Percentiles rank a stretch among this genome's conserved stretches.
phyloP scores from a whole-genome alignment of 768 basidiomycete species.

The Termitomyces sp. region DNA sequence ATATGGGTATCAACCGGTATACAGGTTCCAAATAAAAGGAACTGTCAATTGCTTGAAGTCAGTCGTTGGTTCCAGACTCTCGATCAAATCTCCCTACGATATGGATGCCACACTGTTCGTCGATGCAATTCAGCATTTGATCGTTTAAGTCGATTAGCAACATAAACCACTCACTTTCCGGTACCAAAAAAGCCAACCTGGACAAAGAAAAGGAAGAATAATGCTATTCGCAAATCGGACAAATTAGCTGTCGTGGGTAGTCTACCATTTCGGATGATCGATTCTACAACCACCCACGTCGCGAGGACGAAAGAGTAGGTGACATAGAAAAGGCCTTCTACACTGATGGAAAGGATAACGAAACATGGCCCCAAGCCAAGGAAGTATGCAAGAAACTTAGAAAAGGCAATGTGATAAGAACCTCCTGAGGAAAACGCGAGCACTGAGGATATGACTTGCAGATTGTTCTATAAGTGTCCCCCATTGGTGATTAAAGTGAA shows the following conservation, averaged over 20 bases:
- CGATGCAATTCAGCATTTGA: neutral
- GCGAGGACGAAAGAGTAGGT: conserved; percentile 61
- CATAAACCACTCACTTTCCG: conserved; percentile 61
- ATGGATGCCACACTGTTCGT: conserved; percentile 71
- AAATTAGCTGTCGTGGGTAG: conserved; percentile 23
- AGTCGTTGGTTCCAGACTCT: neutral
- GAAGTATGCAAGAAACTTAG: conserved; percentile 61
- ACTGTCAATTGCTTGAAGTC: conserved; percentile 26
- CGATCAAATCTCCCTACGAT: conserved; percentile 47
- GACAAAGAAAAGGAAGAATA: conserved; percentile 85
- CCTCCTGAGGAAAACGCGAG: conserved; percentile 46
- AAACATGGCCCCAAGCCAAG: conserved; percentile 76
- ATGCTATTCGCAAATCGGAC: conserved; percentile 70
- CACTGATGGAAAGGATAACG: conserved; percentile 78
- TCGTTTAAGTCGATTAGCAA: neutral
- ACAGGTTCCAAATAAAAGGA: conserved; percentile 89
- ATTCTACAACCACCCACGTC: conserved; percentile 70
- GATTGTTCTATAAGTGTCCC: neutral
- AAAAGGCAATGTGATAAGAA: conserved; percentile 36
- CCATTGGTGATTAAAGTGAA: neutral
- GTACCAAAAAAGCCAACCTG: conserved; percentile 87
- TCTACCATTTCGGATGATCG: conserved; percentile 20
- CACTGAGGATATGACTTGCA: conserved; percentile 46
- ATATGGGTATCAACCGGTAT: conserved; percentile 82
- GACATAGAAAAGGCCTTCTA: conserved; percentile 78